These are phyloP conservation scores for Kalmusia sp. DNA, from an alignment of 2,329 filamentous ascomycete species.

Conservation along the genomic window DNA sequence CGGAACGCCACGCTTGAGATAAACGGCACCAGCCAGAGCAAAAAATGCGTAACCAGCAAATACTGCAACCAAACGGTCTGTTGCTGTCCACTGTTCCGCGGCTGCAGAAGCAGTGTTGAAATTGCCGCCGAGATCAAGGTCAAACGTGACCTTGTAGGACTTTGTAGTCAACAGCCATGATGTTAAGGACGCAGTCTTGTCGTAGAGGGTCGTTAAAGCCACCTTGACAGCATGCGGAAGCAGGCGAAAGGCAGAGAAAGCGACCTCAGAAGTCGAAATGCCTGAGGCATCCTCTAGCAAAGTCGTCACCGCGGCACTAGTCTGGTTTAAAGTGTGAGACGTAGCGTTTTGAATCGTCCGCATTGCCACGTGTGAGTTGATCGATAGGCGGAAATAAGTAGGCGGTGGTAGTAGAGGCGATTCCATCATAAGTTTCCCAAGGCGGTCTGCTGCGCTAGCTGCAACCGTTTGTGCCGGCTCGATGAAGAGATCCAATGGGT, in stretches of 20 bases:
- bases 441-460: conserved; percentile 42
- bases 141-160: conserved; percentile 46
- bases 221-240: conserved; percentile 19
- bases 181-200: conserved; percentile 19
- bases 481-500: conserved; percentile 29
- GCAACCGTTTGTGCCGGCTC: conserved; percentile 42
- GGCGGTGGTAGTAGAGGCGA: conserved; percentile 36
- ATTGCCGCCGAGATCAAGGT: conserved; percentile 35
- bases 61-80: conserved; percentile 74
- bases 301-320: conserved; percentile 28
- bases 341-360: conserved; percentile 47
- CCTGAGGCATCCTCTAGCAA: conserved; percentile 34
- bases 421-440: conserved; percentile 37
- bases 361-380: conserved; percentile 46
- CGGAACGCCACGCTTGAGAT: conserved; percentile 75
- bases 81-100: conserved; percentile 55
- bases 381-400: conserved; percentile 44
- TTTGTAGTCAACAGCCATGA: conserved; percentile 42
- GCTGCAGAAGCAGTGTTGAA: conserved; percentile 26
- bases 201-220: conserved; percentile 12
- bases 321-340: conserved; percentile 42
- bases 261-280: conserved; percentile 24
- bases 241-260: conserved; percentile 24
- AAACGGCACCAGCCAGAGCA: conserved; percentile 76
- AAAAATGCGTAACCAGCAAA: conserved; percentile 81